Evolutionary conservation across 1,284 basidiomycete genomes (phyloP), one percentile per base, ranked within the genome.

Genomic region (Trametes polyzona): DNA sequence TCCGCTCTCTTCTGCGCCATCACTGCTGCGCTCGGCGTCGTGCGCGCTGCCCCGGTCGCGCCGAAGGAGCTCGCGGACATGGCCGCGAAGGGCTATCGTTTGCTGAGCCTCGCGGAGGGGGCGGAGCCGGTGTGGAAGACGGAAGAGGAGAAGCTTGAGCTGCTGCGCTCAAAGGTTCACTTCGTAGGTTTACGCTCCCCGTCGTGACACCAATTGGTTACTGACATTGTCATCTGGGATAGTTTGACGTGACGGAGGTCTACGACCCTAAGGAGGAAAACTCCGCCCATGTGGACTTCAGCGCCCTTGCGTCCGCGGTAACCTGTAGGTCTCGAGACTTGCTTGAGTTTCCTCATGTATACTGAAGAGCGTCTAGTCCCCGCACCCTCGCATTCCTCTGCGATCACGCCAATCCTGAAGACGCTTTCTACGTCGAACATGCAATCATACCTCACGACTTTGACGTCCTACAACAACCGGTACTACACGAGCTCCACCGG

Each of bases 61-160:
- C 30, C 21, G 4, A 33, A 56, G 14, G 75, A 77, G 58, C 69
- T 80, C 23, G 69, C 62, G 43, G 59, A 64, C 53, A 78, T 78
- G 50, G 61, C 71, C 9, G 69, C 69, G 3, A 61, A 73, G 51
- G 76, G 76, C n/a, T 66, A 83, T 32, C 77, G 81, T 32, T 74
- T 86, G 24, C 74, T 84, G 33, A 76, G 77, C 58, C 75, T 84
- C 46, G 71, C 67, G 8, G 79, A 79, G 43, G 72, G 69, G 33
- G 71, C 67, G 16, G 73, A 74, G 4, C 77, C 77, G 7, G 78
- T 82, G 9, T 84, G 83, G 83, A 82, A 74, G 67, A 74, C 76
- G 4, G 75, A 77, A 27, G 55, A 54, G 36, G 59, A 61, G 48
- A 61, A 57, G 43, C 52, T 61, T 8, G 55, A 54, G 17, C 59